Evolutionary conservation across 2,329 filamentous ascomycete genomes (phyloP), one percentile per base, ranked within the genome.

Genomic region (Ophiosphaerella herpotricha): DNA sequence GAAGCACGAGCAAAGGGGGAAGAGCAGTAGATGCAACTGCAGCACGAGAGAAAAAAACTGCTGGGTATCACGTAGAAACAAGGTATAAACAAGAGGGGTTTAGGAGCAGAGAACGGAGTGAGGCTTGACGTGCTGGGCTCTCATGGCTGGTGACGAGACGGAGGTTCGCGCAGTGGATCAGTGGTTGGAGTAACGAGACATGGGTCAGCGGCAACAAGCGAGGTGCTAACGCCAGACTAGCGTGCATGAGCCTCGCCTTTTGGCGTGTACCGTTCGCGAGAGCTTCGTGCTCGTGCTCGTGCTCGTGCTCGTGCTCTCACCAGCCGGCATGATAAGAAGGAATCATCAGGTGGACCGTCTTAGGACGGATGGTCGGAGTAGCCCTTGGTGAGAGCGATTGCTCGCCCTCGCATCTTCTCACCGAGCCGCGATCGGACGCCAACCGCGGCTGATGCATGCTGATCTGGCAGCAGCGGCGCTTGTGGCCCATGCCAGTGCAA

Each of bases 61-160:
- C 38, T 50, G 60, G 63, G 63, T 66, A 64, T 67, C 61, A 63
- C 48, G 39, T 40, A 44, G 36, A 50, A 52, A 35, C 47, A 46
- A 58, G 43, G 38, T 52, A 46, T 7, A 42, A 50, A 31, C 8
- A 50, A 23, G 31, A 34, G 48, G 13, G 23, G 32, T 32, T 29
- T 37, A 33, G 46, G 32, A 31, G 37, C 24, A 21, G 18, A 21
- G 18, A 21, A 21, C 37, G 45, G 55, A 50, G 50, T 38, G 11
- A 8, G 26, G 26, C 6, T 29, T 14, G 34, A 36, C 18, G 34
- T 45, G 52, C 39, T 31, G 46, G 50, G 43, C 36, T 37, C n/a
- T 9, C 34, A 38, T 32, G 29, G 48, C 49, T 50, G 55, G 42
- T 34, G 33, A 43, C 38, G 35, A 46, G 47, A 37, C 14, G 38